A percentile compares a stretch with the other conserved stretches of the same genome.
Conservation (phyloP, 2,329 filamentous ascomycete genomes). For the Fonsecaea nubica region DNA sequence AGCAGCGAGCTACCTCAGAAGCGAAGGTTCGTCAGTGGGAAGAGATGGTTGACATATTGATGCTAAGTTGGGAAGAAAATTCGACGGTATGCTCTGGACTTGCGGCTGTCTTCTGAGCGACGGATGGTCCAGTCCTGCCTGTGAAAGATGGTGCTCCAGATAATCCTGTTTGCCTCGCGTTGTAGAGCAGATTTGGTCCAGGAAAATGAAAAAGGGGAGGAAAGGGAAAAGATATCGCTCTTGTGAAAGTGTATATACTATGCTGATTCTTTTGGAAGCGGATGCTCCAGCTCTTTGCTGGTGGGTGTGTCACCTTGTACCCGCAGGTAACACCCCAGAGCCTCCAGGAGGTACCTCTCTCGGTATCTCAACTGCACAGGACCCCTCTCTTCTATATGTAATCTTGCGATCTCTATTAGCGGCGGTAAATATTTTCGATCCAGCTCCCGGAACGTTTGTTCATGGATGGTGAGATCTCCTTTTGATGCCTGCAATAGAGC, state of each 20-base stretch:
- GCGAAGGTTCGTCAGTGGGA: no score
- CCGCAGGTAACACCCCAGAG: constrained; percentile 5
- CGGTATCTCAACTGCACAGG: constrained; percentile 3
- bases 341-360: constrained; percentile 10
- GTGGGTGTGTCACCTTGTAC: background rate
- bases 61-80: no score
- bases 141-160: no score
- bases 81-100: no score
- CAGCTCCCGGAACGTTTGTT: background rate
- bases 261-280: background rate
- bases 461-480: background rate
- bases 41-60: no score
- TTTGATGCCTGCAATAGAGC: background rate
- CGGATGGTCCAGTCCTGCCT: no score
- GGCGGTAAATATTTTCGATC: background rate
- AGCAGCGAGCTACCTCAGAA: no score
- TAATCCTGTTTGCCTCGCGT: no score
- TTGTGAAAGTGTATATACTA: background rate
- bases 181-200: background rate
- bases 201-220: background rate
- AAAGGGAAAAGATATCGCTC: background rate
- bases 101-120: no score
- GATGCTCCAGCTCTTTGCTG: background rate
- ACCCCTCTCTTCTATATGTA: background rate
- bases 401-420: background rate